Base-by-base conservation (phyloP, 2,329 filamentous ascomycete species). In the Cryphonectria japonica region DNA sequence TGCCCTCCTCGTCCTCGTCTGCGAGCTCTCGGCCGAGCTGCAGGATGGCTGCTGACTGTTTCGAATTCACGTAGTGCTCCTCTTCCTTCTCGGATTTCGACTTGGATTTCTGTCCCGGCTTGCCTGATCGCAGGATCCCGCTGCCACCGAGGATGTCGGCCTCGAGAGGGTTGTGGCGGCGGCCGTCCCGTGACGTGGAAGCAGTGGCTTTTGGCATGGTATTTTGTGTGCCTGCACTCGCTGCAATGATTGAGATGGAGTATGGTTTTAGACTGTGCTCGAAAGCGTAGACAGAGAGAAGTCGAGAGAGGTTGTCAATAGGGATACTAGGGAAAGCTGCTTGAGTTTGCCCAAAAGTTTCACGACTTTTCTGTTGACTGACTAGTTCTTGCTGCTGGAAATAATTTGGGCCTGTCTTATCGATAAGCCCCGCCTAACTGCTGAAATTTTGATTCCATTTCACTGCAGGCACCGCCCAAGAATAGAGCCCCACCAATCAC, bases 141-240 rank as follows among this genome's bases (percentile, higher is more conserved):
- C 91, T 87, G 75, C 93, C 70, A 22, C 72, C 86, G 76, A 91
- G 82, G 78, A 98, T 86, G 77, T 98, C 96, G 78, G 97, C 93
- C 77, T 95, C 92, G 72, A 99, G 91, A 57, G 95, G 95, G 76
- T 97, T 97, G 83, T 98, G 95, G 75, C 93, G 90, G 78, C 91
- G 89, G 72, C 85, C 85, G 75, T 85, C 85, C 79, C 86, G 89
- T 71, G 85, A 85, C 75, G 85, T 86, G 26, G 88, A 85, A 70
- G 88, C 87, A 39, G 85, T 88, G 65, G 91, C 90, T 85, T 97
- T 97, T 52, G 94, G 94, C 95, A 97, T 97, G 72, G 75, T 83
- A 76, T 64, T 39, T 39, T 39, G 37, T 37, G 32, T 29, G n/a
- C 1, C 11, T n/a, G 9, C 59, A 11, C 52, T 26, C 5, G n/a